Conservation (phyloP, 1,284 basidiomycete genomes). For the Phellopilus nigrolimitatus region DNA sequence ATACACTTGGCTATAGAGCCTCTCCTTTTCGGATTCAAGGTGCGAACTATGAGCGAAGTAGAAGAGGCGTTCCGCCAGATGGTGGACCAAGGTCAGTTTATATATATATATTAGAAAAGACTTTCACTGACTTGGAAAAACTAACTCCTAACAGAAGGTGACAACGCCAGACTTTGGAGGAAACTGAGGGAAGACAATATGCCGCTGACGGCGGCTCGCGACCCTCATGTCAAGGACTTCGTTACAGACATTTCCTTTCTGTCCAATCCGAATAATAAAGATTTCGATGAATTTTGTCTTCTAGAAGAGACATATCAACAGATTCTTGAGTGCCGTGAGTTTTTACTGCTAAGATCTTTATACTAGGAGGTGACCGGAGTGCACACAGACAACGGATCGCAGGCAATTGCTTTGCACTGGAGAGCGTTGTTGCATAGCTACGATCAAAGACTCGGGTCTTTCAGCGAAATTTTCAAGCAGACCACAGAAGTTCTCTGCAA, state of each 20-base stretch:
- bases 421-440: slow-evolving; percentile 3
- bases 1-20: slow-evolving; percentile 2
- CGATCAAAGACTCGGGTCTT: slow-evolving; percentile 7
- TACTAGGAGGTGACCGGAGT: neutral
- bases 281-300: neutral
- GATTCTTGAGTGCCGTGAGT: neutral
- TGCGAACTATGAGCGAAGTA: slow-evolving; percentile 1
- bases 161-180: slow-evolving; percentile 5
- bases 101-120: neutral
- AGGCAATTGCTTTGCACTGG: slow-evolving; percentile 12
- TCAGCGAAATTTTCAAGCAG: neutral
- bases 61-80: slow-evolving; percentile 6
- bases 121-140: neutral
- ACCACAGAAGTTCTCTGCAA: neutral
- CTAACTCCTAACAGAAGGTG: too few relatives aligned
- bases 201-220: neutral
- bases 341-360: neutral
- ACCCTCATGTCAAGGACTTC: neutral
- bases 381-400: neutral
- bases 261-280: neutral
- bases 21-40: slow-evolving; percentile 5
- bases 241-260: neutral
- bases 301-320: slow-evolving; percentile 3
- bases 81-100: slow-evolving; percentile 2
- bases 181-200: neutral